A percentile compares a stretch with the other conserved stretches of the same genome.
Evolutionary conservation across 1,139 yeast genomes (phyloP).

Genomic region (Protomyces pachydermus): DNA sequence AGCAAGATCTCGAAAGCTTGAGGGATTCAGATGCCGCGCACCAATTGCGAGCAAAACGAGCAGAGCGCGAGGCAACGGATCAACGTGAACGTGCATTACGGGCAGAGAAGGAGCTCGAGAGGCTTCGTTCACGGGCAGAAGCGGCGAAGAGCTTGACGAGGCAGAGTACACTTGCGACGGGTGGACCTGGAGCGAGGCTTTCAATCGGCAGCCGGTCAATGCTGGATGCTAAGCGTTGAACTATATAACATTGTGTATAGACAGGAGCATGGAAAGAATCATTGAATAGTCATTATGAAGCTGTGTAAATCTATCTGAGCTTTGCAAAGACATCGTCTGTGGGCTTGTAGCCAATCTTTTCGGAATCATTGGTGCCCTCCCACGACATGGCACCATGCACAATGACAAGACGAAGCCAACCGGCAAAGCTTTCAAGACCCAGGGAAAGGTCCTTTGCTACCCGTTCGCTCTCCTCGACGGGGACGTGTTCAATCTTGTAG

Average conservation of each 20-base stretch:
- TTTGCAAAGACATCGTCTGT: neutral
- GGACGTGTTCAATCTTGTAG: neutral
- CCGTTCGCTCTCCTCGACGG: neutral
- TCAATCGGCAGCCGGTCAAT: too few species aligned
- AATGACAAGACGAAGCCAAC: neutral
- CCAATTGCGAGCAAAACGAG: slow-evolving; percentile 13
- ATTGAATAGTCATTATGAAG: too few species aligned
- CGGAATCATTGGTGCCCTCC: neutral
- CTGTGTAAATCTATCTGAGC: too few species aligned
- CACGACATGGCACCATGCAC: neutral
- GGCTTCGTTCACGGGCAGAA: slow-evolving; percentile 15
- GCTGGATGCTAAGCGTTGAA: too few species aligned
- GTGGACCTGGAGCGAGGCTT: neutral
- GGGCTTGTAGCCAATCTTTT: neutral
- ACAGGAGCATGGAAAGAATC: too few species aligned
- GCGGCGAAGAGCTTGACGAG: neutral
- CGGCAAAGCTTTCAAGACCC: neutral
- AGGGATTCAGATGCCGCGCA: slow-evolving; percentile 14
- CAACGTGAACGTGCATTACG: slow-evolving; percentile 24
- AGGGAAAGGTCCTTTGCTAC: neutral
- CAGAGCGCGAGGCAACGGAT: slow-evolving; percentile 21
- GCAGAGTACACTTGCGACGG: neutral
- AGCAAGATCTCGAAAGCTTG: slow-evolving; percentile 42
- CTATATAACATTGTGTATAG: too few species aligned
- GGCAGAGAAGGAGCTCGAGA: slow-evolving; percentile 25